Percentiles rank a stretch among this genome's conserved stretches.
phyloP scores from a whole-genome alignment of 2,329 filamentous ascomycete genomes.

The Sporothrix protearum region DNA sequence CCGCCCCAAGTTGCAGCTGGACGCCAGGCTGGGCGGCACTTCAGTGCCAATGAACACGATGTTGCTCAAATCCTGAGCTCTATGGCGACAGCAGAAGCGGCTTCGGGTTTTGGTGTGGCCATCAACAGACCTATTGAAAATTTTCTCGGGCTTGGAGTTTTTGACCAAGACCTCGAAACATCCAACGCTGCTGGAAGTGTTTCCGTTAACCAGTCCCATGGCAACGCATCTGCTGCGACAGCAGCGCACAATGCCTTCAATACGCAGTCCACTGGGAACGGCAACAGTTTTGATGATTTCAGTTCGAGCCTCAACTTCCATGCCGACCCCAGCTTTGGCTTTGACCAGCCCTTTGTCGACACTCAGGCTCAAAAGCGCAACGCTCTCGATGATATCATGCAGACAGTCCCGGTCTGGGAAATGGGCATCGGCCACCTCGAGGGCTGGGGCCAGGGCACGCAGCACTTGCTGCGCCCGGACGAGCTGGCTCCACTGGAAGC shows the following conservation, averaged over 20 bases:
- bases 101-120: background rate
- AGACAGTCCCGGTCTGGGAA: conserved; percentile 51
- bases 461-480: conserved; percentile 54
- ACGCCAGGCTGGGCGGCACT: background rate
- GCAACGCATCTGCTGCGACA: background rate
- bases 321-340: background rate
- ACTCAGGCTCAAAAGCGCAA: background rate
- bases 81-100: background rate
- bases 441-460: conserved; percentile 50
- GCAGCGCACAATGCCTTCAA: background rate
- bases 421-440: conserved; percentile 54
- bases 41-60: background rate
- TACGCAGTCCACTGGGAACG: background rate
- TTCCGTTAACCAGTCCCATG: background rate
- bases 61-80: background rate
- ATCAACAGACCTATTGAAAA: background rate
- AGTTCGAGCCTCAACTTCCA: background rate
- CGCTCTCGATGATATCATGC: conserved; percentile 35
- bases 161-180: background rate
- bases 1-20: background rate
- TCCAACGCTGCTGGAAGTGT: background rate
- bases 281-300: background rate
- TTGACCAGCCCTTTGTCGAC: background rate
- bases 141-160: background rate
- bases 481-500: conserved; percentile 57